Percentiles rank a stretch among this genome's conserved stretches.
Conservation (phyloP, 2,329 filamentous ascomycete species). For the Teratosphaeria epicoccoides region DNA sequence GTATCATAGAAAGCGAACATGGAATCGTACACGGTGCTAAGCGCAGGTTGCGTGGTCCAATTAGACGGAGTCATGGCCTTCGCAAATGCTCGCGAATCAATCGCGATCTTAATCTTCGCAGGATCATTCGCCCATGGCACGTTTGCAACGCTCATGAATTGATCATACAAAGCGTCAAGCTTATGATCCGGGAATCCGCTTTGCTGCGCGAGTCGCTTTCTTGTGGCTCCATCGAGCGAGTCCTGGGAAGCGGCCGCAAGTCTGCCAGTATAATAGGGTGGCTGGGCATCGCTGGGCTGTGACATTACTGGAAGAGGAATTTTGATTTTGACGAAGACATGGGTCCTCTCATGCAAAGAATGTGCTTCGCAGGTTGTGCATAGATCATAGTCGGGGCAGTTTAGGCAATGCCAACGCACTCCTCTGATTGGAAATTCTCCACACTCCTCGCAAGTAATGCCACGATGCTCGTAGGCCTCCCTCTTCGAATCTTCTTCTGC, state of each 20-base stretch:
- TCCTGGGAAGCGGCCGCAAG: slow-evolving; percentile 56
- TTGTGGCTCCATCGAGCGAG: slow-evolving; percentile 55
- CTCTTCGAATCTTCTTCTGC: slow-evolving; percentile 84
- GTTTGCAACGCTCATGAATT: slow-evolving; percentile 89
- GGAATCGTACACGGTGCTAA: slow-evolving; percentile 87
- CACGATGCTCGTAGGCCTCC: slow-evolving; percentile 83
- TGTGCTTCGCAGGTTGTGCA: slow-evolving; percentile 78
- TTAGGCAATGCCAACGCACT: slow-evolving; percentile 85
- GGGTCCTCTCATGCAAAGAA: slow-evolving; percentile 65
- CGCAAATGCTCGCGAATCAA: slow-evolving; percentile 89
- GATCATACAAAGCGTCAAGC: slow-evolving; percentile 88
- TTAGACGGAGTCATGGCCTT: slow-evolving; percentile 57
- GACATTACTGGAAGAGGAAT: slow-evolving; percentile 80
- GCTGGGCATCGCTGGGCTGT: slow-evolving; percentile 63
- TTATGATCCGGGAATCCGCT: slow-evolving; percentile 63
- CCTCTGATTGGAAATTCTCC: slow-evolving; percentile 81
- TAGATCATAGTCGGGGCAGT: slow-evolving; percentile 91
- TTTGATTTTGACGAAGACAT: slow-evolving; percentile 92
- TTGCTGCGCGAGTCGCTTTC: slow-evolving; percentile 46
- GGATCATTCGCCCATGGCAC: slow-evolving; percentile 75
- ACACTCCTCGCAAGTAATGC: slow-evolving; percentile 85
- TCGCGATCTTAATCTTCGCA: slow-evolving; percentile 64
- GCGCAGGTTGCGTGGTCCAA: slow-evolving; percentile 62
- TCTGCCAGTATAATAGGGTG: slow-evolving; percentile 81
- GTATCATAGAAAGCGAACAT: slow-evolving; percentile 96